Base-by-base conservation (phyloP, 1,284 basidiomycete genomes). In the Anthracocystis walkeri region DNA sequence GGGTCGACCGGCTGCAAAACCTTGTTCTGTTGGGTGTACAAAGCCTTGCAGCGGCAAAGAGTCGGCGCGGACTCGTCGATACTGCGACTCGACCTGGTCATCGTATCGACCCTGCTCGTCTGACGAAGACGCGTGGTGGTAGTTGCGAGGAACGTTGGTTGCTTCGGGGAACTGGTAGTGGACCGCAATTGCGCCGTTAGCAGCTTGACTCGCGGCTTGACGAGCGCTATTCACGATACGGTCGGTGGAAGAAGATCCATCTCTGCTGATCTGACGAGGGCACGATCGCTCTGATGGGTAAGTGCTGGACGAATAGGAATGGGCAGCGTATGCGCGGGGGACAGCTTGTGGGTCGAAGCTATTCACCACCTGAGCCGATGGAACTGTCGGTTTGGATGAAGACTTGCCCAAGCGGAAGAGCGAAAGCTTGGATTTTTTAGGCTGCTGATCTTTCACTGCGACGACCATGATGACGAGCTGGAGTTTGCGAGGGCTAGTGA, bases 381-480 rank as follows among this genome's bases (percentile, higher is more conserved):
- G 3, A 10, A 50, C 20, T 3, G 51, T 12, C 2, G 50, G 14
- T 40, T 61, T 59, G 4, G 33, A 35, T 20, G 58, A 58, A 4
- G 65, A 38, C 54, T 75, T 75, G 42, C 35, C 59, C 16, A 75
- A 48, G n/a, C 72, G 72, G 21, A 75, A 75, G 54, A 75, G 66
- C 11, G 66, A 70, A 20, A 75, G 72, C 40, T 63, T 70, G 16
- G 72, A 70, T 42, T 66, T 75, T 21, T 75, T 75, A 25, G 72
- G 42, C 7, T 31, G 38, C 51, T 57, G 61, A 18, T 65, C 62
- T 25, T 48, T 46, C 3, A 63, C 11, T 12, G 63, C 62, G 62
- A 65, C 55, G 50, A 74, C 62, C 65, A 75, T 69, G 45, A 5
- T 75, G 56, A 16, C 21, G 51, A 31, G 31, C 21, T 46, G 21